Conservation (phyloP, 2,329 filamentous ascomycete species). For the Sclerotinia sclerotiorum region DNA sequence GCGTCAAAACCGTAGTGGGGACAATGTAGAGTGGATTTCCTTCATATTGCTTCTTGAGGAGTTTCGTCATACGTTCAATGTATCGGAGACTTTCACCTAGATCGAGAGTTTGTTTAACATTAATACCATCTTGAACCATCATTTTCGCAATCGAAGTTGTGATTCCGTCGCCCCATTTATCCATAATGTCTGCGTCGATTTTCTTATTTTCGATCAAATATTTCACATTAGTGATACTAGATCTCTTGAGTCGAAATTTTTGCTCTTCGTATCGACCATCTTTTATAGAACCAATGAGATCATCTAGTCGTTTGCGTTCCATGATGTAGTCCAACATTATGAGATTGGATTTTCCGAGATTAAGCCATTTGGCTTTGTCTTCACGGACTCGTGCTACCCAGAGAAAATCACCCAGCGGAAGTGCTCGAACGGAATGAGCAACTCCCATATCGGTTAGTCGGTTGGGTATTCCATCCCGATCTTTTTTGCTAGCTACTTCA, state of each 20-base stretch:
- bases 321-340: conserved; percentile 78
- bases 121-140: conserved; percentile 76
- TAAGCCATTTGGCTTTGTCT: conserved; percentile 47
- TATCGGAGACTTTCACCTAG: conserved; percentile 79
- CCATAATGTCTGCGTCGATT: conserved; percentile 54
- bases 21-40: conserved; percentile 59
- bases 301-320: conserved; percentile 77
- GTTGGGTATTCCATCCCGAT: conserved; percentile 73
- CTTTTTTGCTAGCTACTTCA: conserved; percentile 69
- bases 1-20: conserved; percentile 62
- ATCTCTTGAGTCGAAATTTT: conserved; percentile 74
- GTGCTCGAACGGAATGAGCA: conserved; percentile 52
- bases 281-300: conserved; percentile 77
- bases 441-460: conserved; percentile 60
- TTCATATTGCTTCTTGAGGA: conserved; percentile 67
- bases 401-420: conserved; percentile 73
- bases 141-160: conserved; percentile 73
- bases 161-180: conserved; percentile 68
- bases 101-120: conserved; percentile 72
- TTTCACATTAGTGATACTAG: conserved; percentile 72
- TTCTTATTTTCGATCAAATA: conserved; percentile 76
- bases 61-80: conserved; percentile 67
- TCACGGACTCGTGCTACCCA: conserved; percentile 73
- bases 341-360: conserved; percentile 65
- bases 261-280: conserved; percentile 82